Base-by-base conservation (phyloP, 2,329 filamentous ascomycete genomes). In the Aspergillus persii region DNA sequence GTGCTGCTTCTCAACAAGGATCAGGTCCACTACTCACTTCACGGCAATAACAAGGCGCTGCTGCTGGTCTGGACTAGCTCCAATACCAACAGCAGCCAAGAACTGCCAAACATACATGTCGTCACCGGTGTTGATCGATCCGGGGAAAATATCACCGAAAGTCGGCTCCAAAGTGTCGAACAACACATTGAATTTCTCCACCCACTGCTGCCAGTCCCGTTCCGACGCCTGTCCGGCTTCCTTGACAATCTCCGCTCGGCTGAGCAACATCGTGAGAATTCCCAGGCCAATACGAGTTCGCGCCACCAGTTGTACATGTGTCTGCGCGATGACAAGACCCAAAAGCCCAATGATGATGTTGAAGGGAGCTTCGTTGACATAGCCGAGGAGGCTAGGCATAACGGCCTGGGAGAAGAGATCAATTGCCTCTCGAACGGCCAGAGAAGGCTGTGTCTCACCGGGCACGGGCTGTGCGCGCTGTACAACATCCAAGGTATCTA, bases 101-200 rank as follows among this genome's bases (percentile, higher is more conserved):
- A 98, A 96, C 77, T 98, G 94, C 95, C 95, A 99, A 44, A 98
- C 92, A 71, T 98, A 96, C 71, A 96, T 89, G 70, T 99, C 95
- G 66, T 97, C 92, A 53, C 91, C 90, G 7, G 91, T 88, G 64
- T 91, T 92, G 70, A 96, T 91, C n/a, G 89, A 89, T 23, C 90
- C 91, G 0, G 94, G 93, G 85, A 99, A 99, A 63, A 97, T 88
- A 68, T 89, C 85, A 11, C 89, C 89, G 50, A 98, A 84, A 6
- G 89, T 88, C 1, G 91, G 91, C 75, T 98, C 94, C 18, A 98
- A 81, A 6, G 86, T 84, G 73, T 95, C 91, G 77, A 99, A 99
- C 60, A 99, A 85, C 29, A 85, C 83, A 68, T 92, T 92, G 78
- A 96, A 98, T 6, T 91, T 88, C 59, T 84, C 81, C 26, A 89